A percentile compares a stretch with the other conserved stretches of the same genome.
Evolutionary conservation across 305 asterid genomes (phyloP).

Genomic region (Plantago coronopus): DNA sequence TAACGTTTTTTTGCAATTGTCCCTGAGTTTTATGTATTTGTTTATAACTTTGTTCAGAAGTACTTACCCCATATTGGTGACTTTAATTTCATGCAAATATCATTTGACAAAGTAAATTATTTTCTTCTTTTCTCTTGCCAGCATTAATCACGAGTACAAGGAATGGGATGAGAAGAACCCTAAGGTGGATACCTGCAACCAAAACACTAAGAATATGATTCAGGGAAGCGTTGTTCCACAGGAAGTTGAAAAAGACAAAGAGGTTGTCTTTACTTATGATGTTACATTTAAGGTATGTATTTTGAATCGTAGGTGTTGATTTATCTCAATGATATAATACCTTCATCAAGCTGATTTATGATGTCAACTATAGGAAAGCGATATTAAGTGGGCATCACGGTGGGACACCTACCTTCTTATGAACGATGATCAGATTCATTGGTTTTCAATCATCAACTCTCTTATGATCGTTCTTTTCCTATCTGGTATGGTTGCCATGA

Average conservation of each 20-base stretch:
- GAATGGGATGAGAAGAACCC: slow-evolving; percentile 55
- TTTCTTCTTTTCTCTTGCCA: slow-evolving; percentile 28
- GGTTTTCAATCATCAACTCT: slow-evolving; percentile 95
- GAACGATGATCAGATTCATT: slow-evolving; percentile 93
- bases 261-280: slow-evolving; percentile 68
- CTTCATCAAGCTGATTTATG: neutral
- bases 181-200: slow-evolving; percentile 64
- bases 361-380: slow-evolving; percentile 45
- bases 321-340: neutral
- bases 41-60: neutral
- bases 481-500: slow-evolving; percentile 97
- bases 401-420: slow-evolving; percentile 99
- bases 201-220: slow-evolving; percentile 55
- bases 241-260: slow-evolving; percentile 68
- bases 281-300: slow-evolving; percentile 68
- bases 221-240: slow-evolving; percentile 74
- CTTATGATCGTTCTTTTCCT: slow-evolving; percentile 95
- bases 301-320: slow-evolving; percentile 12
- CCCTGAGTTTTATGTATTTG: slow-evolving; percentile 3
- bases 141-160: slow-evolving; percentile 82
- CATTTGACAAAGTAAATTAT: neutral
- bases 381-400: slow-evolving; percentile 92
- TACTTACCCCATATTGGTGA: neutral
- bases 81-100: neutral
- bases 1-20: neutral